Evolutionary conservation across 192 early-diverging fungal genomes (phyloP), one percentile per base, ranked within the genome.

Genomic region (Rhizophagus sp.): DNA sequence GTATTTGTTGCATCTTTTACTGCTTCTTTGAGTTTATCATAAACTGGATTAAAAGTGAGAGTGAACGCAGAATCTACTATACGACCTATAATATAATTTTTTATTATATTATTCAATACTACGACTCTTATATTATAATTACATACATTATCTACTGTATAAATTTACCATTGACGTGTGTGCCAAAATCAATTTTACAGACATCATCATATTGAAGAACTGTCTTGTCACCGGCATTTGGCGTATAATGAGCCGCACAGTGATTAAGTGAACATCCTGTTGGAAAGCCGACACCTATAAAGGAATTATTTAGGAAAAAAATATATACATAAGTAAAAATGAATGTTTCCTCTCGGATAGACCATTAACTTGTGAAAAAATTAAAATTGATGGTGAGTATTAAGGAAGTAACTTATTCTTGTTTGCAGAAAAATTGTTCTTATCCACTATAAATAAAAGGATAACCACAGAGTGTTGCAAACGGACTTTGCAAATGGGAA

Each of bases 51-150:
- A 87, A 97, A 99, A 44, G 94, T 82, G 82, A 97, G 85, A 0
- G 97, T 98, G 74, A 98, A 99, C 0, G 97, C 98, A 69, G 89
- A 97, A 81, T 99, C 98, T 50, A 98, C 91, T 74, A 99, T 99
- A 50, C 94, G 87, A 27, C 96, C 93, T 90, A 82, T 78, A 24
- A 41, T 22, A 57, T 24, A 47, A 70, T 70, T 36, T 36, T 39
- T 47, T 70, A 44, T 39, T 69, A 9, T 11, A 44, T 41, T n/a
- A 0, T 44, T 44, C 22, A 8, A 30, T 44, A 8, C 9, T 44
- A 41, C 0, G 33, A 70, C 2, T 39, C 8, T 3, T 69, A 39
- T 39, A 41, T 6, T 69, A 30, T 7, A 57, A 57, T 57, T 57
- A 57, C 52, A 57, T 57, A 57, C 52, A 57, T 57, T 19, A 57